Percentiles rank a stretch among this genome's conserved stretches.
These are phyloP conservation scores for Lathyrus tuberosus DNA, from an alignment of 306 rosid genomes.

Conservation along the genomic window DNA sequence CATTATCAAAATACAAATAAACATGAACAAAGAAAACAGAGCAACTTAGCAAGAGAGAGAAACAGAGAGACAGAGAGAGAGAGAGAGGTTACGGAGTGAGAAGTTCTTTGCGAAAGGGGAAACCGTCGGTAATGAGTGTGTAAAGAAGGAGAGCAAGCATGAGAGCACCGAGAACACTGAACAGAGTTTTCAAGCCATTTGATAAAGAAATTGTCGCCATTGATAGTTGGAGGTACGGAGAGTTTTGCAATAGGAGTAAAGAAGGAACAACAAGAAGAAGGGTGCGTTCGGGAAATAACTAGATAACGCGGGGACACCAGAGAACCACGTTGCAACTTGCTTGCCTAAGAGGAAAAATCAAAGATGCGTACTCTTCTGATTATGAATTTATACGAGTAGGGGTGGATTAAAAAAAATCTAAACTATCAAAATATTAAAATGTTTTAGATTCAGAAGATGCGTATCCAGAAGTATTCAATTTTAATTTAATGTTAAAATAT, in stretches of 20 bases:
- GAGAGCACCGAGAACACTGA: constrained; percentile 48
- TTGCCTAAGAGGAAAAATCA: neutral
- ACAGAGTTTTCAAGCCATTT: constrained; percentile 49
- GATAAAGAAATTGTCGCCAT: constrained; percentile 59
- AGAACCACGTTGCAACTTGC: constrained; percentile 40
- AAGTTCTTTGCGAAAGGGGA: constrained; percentile 64
- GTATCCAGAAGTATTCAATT: too few relatives aligned
- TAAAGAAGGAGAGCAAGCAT: constrained; percentile 61
- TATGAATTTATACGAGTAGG: too few relatives aligned
- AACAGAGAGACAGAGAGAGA: too few relatives aligned
- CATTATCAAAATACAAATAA: neutral
- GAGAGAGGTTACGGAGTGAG: constrained; percentile 81
- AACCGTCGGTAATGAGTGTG: constrained; percentile 62
- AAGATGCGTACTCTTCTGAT: neutral
- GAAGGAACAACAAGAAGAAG: neutral
- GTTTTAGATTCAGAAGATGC: too few relatives aligned
- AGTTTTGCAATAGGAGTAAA: neutral
- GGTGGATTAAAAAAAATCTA: too few relatives aligned
- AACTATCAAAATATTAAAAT: too few relatives aligned
- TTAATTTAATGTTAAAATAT: too few relatives aligned
- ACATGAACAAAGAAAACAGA: neutral
- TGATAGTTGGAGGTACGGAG: neutral
- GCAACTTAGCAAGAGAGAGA: neutral
- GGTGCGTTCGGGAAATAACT: neutral
- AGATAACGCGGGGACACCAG: constrained; percentile 8